phyloP scores from a whole-genome alignment of 768 basidiomycete species.

The Mycena vitilis region DNA sequence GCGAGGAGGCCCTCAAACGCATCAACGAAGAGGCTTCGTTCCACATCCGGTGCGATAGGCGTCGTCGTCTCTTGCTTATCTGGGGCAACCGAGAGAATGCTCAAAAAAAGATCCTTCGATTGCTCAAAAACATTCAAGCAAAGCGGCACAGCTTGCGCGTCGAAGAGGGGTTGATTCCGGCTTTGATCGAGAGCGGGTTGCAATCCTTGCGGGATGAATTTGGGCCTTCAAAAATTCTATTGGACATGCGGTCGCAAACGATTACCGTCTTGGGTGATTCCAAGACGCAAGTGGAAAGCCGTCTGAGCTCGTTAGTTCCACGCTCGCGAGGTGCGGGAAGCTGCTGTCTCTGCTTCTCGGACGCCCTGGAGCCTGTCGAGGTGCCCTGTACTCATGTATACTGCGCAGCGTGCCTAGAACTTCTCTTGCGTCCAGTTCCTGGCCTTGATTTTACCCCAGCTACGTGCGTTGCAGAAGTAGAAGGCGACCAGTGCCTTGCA shows the following conservation, averaged over 20 bases:
- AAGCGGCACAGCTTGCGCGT: constrained; percentile 24
- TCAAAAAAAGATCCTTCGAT: constrained; percentile 25
- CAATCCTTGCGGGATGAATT: constrained; percentile 17
- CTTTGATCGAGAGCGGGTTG: constrained; percentile 19
- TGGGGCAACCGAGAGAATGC: constrained; percentile 29
- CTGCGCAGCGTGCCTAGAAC: constrained; percentile 22
- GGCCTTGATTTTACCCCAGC: constrained; percentile 12
- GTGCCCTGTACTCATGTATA: constrained; percentile 33
- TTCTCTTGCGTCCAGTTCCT: constrained; percentile 21
- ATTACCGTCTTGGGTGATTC: constrained; percentile 30
- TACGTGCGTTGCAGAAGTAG: constrained; percentile 16
- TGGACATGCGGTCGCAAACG: constrained; percentile 16
- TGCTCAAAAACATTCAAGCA: constrained; percentile 21
- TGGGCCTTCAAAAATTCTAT: constrained; percentile 25
- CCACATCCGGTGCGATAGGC: constrained; percentile 25
- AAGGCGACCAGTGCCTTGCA: constrained; percentile 8
- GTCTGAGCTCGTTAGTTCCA: constrained; percentile 1
- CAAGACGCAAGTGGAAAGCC: constrained; percentile 19
- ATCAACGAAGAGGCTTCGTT: constrained; percentile 25
- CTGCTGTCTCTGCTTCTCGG: constrained; percentile 27
- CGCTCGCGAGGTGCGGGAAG: constrained; percentile 1
- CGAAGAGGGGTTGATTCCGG: neutral
- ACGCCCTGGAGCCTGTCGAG: constrained; percentile 9
- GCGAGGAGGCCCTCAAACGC: constrained; percentile 23
- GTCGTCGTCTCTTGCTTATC: constrained; percentile 23